Evolutionary conservation across 495 filamentous ascomycete species (phyloP), one percentile per base, ranked within the genome.

Genomic region (Mycothermus thermophilus): DNA sequence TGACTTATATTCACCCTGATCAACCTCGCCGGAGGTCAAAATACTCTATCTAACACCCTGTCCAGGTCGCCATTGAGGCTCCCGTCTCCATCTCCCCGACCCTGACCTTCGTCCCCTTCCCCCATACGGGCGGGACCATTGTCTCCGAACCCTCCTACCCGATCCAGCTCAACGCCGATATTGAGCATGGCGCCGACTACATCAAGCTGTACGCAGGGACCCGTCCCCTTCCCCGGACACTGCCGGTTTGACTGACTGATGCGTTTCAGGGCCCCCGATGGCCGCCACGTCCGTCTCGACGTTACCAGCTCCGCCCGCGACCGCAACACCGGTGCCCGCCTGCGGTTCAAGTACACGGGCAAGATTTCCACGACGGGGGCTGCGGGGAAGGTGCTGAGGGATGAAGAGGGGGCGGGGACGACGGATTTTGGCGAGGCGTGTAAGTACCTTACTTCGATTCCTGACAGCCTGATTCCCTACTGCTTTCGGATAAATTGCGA

Each of bases 401-500:
- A 64, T 1, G 52, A 44, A 16, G 50, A 58, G 0, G 63, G 60
- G 19, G 66, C 69, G 11, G 59, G 56, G 26, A 66, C 64, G 3
- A 77, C 73, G 1, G 51, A 47, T 0, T 77, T 67, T 54, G 72
- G 73, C 3, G 62, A 71, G 33, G 60, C 59, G 48, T 72, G 72
- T 77, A 36, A 58, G 70, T 66, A 2, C 22, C 26, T 15, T 13
- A 28, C 3, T 22, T 18, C 3, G 22, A 8, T 12, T n/a, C 19
- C 12, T 0, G 3, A 6, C 19, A 3, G 8, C 12, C 12, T 28
- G 9, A n/a, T 14, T 27, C 5, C n/a, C n/a, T n/a, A n/a, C n/a
- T n/a, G n/a, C n/a, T n/a, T n/a, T n/a, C n/a, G n/a, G n/a, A n/a
- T n/a, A n/a, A n/a, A n/a, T n/a, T n/a, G n/a, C n/a, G n/a, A n/a